Evolutionary conservation across 805 yeast genomes (phyloP).

Genomic region (Candida boleticola): DNA sequence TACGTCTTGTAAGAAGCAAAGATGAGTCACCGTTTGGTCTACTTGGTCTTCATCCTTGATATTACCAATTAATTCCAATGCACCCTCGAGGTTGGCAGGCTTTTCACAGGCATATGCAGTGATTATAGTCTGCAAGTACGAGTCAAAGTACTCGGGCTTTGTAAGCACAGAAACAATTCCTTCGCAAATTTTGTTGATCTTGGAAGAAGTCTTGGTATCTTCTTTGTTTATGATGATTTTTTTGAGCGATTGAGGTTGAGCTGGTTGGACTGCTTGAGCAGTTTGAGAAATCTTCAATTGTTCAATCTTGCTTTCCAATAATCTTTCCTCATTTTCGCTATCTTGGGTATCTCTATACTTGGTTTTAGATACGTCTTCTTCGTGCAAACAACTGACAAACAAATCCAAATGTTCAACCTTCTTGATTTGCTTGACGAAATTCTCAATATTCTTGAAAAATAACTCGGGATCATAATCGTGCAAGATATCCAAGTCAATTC

Average conservation of each 20-base stretch:
- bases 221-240: slow-evolving; percentile 34
- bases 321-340: slow-evolving; percentile 15
- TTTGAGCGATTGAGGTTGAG: slow-evolving; percentile 15
- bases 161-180: slow-evolving; percentile 59
- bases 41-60: slow-evolving; percentile 45
- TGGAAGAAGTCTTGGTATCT: slow-evolving; percentile 46
- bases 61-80: slow-evolving; percentile 60
- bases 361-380: slow-evolving; percentile 79
- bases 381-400: slow-evolving; percentile 80
- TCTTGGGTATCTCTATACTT: slow-evolving; percentile 74
- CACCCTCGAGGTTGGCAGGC: slow-evolving; percentile 81
- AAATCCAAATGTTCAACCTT: slow-evolving; percentile 77
- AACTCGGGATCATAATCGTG: slow-evolving; percentile 81
- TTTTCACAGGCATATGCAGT: slow-evolving; percentile 91
- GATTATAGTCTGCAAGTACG: slow-evolving; percentile 71
- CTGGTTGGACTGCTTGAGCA: slow-evolving; percentile 22
- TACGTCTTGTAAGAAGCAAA: slow-evolving; percentile 89
- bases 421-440: slow-evolving; percentile 67
- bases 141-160: slow-evolving; percentile 48
- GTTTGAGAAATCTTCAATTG: slow-evolving; percentile 10
- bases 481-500: slow-evolving; percentile 85
- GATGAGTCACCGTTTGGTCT: slow-evolving; percentile 69
- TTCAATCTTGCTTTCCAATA: slow-evolving; percentile 3
- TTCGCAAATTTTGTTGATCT: slow-evolving; percentile 76
- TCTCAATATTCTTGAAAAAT: slow-evolving; percentile 61